Conservation (phyloP, 2,329 filamentous ascomycete species). For the Lojkania enalia region DNA sequence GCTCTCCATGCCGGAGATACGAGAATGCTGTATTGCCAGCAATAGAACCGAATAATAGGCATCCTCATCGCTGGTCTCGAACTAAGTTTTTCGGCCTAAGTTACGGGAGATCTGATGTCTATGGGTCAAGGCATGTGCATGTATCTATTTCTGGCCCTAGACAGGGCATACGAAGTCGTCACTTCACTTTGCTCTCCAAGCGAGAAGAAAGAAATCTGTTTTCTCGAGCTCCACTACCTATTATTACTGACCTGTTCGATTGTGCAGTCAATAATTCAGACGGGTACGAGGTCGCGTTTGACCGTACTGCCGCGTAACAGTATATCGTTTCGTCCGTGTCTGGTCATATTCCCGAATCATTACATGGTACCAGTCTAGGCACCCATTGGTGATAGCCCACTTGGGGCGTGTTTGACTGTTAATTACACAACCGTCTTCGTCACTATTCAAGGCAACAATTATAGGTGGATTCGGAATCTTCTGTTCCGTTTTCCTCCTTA, state of each 20-base stretch:
- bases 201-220: not conserved
- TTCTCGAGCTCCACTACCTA: not conserved
- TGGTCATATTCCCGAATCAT: not conserved
- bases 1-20: no score
- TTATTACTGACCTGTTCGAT: not conserved
- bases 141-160: not conserved
- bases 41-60: not conserved
- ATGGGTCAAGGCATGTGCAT: no score
- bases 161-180: not conserved
- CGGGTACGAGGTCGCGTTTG: no score
- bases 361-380: not conserved
- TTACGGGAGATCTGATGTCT: no score
- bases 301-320: not conserved
- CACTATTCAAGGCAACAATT: not conserved
- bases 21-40: not conserved
- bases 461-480: no score
- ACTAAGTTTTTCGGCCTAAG: no score
- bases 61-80: not conserved
- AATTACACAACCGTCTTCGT: not conserved
- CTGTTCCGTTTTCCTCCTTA: no score
- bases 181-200: not conserved
- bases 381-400: no score
- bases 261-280: not conserved
- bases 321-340: not conserved
- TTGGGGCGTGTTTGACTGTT: no score